phyloP scores from a whole-genome alignment of 1,139 yeast genomes.

The Nematodospora anomalae region DNA sequence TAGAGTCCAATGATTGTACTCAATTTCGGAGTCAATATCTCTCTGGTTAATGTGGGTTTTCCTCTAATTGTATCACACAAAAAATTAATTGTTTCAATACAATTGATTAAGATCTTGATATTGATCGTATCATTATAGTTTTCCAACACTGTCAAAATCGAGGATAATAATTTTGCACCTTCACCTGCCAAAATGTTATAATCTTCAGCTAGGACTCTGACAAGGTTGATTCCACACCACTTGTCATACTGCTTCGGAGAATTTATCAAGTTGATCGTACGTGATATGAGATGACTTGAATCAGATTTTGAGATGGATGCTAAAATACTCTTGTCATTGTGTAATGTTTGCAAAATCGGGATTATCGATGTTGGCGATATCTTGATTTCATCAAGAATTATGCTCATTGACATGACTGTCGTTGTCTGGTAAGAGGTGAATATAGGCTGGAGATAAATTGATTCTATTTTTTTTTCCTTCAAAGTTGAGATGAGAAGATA shows the following conservation, averaged over 20 bases:
- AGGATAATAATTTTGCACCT: conserved; percentile 57
- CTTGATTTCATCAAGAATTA: conserved; percentile 38
- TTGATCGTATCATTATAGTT: conserved; percentile 44
- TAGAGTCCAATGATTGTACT: conserved; percentile 60
- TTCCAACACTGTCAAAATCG: conserved; percentile 58
- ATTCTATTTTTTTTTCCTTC: too few relatives aligned
- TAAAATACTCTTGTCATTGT: conserved; percentile 32
- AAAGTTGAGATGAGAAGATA: too few relatives aligned
- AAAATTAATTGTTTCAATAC: conserved; percentile 48
- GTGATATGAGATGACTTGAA: conserved; percentile 54
- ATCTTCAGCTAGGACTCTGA: conserved; percentile 50
- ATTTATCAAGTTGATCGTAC: conserved; percentile 53
- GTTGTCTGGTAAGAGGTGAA: too few relatives aligned
- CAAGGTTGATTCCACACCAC: conserved; percentile 66
- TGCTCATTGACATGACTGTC: conserved; percentile 26
- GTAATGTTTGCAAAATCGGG: conserved; percentile 34
- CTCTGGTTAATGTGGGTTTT: conserved; percentile 83
- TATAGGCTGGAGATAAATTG: too few relatives aligned
- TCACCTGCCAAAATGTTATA: conserved; percentile 57
- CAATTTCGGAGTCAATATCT: conserved; percentile 76
- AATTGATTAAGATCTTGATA: conserved; percentile 45
- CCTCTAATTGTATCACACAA: conserved; percentile 64
- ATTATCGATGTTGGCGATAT: conserved; percentile 34
- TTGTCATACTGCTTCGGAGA: conserved; percentile 49
- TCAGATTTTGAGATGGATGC: conserved; percentile 50